phyloP scores from a whole-genome alignment of 495 filamentous ascomycete species.

The Aspergillus taichungensis region DNA sequence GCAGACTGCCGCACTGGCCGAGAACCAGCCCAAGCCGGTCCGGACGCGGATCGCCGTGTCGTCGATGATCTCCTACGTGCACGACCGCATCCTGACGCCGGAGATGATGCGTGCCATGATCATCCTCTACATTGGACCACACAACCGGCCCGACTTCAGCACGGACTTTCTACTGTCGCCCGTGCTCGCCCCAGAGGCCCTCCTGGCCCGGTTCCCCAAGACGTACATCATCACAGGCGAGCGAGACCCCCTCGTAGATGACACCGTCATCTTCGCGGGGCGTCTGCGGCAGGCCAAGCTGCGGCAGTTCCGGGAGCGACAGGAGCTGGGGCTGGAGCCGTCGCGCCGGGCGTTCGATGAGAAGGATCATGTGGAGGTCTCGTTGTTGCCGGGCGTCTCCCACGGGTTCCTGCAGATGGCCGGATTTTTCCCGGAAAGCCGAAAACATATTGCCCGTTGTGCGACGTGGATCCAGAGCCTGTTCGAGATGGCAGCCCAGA shows the following conservation, averaged over 20 bases:
- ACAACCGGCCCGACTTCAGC: constrained; percentile 84
- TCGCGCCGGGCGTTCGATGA: constrained; percentile 56
- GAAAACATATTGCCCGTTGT: constrained; percentile 68
- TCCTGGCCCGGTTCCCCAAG: constrained; percentile 79
- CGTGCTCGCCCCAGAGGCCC: constrained; percentile 73
- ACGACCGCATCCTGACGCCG: constrained; percentile 87
- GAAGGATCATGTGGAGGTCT: constrained; percentile 69
- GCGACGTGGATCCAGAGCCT: constrained; percentile 68
- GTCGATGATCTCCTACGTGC: constrained; percentile 95
- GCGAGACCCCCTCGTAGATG: constrained; percentile 89
- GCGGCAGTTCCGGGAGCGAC: constrained; percentile 51
- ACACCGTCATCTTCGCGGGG: constrained; percentile 92
- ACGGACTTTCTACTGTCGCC: constrained; percentile 87
- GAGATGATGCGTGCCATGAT: constrained; percentile 99
- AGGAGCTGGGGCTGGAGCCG: constrained; percentile 52
- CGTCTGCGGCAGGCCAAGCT: constrained; percentile 74
- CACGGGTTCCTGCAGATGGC: constrained; percentile 94
- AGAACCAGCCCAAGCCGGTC: constrained; percentile 57
- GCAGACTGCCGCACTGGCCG: constrained; percentile 28
- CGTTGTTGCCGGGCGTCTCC: constrained; percentile 74
- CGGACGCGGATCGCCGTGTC: constrained; percentile 83
- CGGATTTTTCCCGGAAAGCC: constrained; percentile 73
- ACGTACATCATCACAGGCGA: constrained; percentile 92
- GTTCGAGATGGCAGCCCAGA: constrained; percentile 46
- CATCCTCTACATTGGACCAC: constrained; percentile 90